A percentile compares a stretch with the other conserved stretches of the same genome.
Evolutionary conservation across 2,329 filamentous ascomycete genomes (phyloP).

Genomic region (Ophiostoma tasmaniense): DNA sequence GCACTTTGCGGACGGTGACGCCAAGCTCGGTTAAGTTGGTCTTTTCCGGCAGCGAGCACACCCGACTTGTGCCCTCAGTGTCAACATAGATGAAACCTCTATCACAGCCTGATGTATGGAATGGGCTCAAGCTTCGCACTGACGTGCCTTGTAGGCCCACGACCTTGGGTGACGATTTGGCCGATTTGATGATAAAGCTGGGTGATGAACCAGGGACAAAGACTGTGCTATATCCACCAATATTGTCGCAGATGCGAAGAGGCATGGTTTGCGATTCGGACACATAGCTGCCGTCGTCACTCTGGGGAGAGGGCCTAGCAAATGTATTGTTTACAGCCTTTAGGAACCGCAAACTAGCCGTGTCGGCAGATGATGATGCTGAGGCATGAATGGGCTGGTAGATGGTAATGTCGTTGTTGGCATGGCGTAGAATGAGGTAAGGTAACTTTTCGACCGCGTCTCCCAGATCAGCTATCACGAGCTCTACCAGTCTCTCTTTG

Average conservation of each 20-base stretch:
- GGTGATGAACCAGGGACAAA: constrained; percentile 76
- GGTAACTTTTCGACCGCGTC: constrained; percentile 62
- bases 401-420: constrained; percentile 72
- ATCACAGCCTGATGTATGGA: constrained; percentile 70
- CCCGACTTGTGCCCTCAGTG: constrained; percentile 59
- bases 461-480: constrained; percentile 77
- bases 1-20: constrained; percentile 64
- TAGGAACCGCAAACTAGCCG: constrained; percentile 9
- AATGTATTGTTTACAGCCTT: constrained; percentile 33
- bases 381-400: constrained; percentile 65
- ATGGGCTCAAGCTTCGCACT: constrained; percentile 63
- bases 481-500: constrained; percentile 67
- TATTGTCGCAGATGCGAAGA: constrained; percentile 49
- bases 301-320: constrained; percentile 45
- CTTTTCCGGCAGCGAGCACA: constrained; percentile 57
- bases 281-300: constrained; percentile 19
- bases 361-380: not conserved
- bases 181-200: constrained; percentile 73
- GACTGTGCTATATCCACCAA: constrained; percentile 73
- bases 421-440: constrained; percentile 73
- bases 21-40: constrained; percentile 66
- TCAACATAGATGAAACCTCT: constrained; percentile 79
- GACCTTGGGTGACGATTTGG: constrained; percentile 67
- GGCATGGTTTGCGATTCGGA: constrained; percentile 30
- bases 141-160: constrained; percentile 61